Percentiles rank a stretch among this genome's conserved stretches.
phyloP scores from a whole-genome alignment of 1,284 basidiomycete species.

The Puccinia hordei region DNA sequence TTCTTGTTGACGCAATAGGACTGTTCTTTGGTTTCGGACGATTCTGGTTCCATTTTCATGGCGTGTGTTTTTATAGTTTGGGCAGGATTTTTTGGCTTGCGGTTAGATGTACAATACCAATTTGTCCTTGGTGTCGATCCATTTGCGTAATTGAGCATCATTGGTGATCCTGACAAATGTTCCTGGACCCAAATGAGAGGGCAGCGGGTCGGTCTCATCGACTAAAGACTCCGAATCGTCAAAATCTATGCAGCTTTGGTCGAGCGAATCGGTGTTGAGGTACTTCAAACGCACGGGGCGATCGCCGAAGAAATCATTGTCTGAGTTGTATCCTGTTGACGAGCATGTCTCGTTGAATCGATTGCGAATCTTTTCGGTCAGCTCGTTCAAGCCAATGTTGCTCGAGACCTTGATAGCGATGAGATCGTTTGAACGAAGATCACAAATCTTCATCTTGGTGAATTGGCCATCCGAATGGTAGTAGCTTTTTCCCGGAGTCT shows the following conservation, averaged over 20 bases:
- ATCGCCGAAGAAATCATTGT: neutral
- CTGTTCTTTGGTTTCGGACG: neutral
- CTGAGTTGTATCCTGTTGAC: neutral
- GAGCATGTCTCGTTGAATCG: neutral
- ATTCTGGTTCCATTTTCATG: neutral
- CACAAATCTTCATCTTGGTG: slow-evolving; percentile 23
- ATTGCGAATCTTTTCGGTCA: neutral
- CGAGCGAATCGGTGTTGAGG: neutral
- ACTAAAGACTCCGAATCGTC: slow-evolving; percentile 4
- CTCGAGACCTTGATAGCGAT: slow-evolving; percentile 19
- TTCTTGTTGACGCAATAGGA: neutral
- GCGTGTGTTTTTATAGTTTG: neutral
- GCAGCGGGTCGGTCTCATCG: neutral
- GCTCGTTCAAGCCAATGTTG: neutral
- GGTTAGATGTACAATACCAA: slow-evolving; percentile 15
- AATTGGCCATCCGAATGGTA: slow-evolving; percentile 21
- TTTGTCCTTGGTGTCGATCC: slow-evolving; percentile 7
- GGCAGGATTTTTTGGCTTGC: neutral
- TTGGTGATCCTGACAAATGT: slow-evolving; percentile 7
- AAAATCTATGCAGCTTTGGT: slow-evolving; percentile 3
- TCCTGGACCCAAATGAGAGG: slow-evolving; percentile 18
- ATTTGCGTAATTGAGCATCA: slow-evolving; percentile 14
- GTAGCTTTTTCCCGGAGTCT: neutral
- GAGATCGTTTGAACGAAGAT: slow-evolving; percentile 4
- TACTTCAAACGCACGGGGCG: slow-evolving; percentile 10